Conservation (phyloP, 2,329 filamentous ascomycete genomes). For the Teratosphaeria pseudoeucalypti region DNA sequence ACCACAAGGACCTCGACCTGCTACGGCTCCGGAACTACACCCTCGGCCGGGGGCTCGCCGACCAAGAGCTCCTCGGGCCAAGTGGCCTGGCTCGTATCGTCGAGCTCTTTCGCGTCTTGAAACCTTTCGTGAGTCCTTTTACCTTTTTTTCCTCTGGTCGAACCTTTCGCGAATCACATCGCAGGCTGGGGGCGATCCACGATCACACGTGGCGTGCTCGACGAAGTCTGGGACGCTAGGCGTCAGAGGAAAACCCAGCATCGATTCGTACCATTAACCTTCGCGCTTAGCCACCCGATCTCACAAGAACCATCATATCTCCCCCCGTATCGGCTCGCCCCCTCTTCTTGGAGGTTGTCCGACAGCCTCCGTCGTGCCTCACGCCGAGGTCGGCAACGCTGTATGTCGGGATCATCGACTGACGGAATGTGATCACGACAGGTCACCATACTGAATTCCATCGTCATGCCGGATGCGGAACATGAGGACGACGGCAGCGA, state of each 20-base stretch:
- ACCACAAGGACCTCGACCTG: conserved; percentile 70
- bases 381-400: not conserved
- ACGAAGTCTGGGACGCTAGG: not conserved
- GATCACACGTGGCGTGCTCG: not conserved
- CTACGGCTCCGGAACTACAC: conserved; percentile 74
- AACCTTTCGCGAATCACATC: not conserved
- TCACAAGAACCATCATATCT: not conserved
- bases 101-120: conserved; percentile 56
- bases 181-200: not conserved
- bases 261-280: not conserved
- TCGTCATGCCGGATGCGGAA: conserved; percentile 39
- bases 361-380: not conserved
- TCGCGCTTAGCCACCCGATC: not conserved
- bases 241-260: not conserved
- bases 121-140: conserved; percentile 62
- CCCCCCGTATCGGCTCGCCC: no score
- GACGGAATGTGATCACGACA: conserved; percentile 15
- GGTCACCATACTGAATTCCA: conserved; percentile 41
- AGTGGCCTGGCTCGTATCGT: conserved; percentile 56
- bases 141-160: not conserved
- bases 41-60: conserved; percentile 55
- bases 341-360: no score
- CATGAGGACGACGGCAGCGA: conserved; percentile 17
- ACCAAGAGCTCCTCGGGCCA: conserved; percentile 52
- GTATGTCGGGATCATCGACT: not conserved